These are phyloP conservation scores for Aspergillus biplanus DNA, from an alignment of 495 filamentous ascomycete genomes.

Conservation along the genomic window DNA sequence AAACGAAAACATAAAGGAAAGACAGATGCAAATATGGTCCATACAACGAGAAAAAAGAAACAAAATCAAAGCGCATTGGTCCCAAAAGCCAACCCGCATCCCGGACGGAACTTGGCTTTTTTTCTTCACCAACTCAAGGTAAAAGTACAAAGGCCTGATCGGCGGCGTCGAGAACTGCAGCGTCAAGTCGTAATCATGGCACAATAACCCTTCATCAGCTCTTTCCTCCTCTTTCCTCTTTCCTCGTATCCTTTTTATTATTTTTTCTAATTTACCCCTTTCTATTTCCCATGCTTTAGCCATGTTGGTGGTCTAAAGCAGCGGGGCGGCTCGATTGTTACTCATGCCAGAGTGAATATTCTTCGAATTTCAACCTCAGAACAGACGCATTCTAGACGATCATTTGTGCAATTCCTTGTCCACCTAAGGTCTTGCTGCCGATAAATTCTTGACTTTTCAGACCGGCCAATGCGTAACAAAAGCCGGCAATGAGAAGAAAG, in stretches of 20 bases:
- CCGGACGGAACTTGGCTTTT: constrained; percentile 13
- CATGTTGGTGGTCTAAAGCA: not conserved
- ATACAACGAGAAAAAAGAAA: constrained; percentile 14
- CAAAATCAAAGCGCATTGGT: not conserved
- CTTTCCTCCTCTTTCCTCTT: constrained; percentile 1
- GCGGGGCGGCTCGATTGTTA: not conserved
- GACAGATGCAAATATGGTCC: constrained; percentile 15
- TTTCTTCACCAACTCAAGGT: constrained; percentile 19
- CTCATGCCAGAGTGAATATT: not conserved
- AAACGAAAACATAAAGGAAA: constrained; percentile 15
- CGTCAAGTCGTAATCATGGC: constrained; percentile 31
- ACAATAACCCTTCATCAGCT: constrained; percentile 20
- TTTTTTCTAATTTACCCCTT: not conserved
- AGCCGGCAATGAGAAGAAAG: constrained; percentile 71
- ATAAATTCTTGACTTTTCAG: constrained; percentile 93
- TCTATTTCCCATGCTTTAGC: not conserved
- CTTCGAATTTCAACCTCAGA: not conserved
- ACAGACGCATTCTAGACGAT: constrained; percentile 69
- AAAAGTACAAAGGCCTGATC: constrained; percentile 29
- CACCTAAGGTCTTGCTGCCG: constrained; percentile 95
- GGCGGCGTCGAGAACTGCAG: constrained; percentile 23
- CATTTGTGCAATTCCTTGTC: constrained; percentile 95
- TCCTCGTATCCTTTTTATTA: not conserved
- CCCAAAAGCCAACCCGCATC: constrained; percentile 17
- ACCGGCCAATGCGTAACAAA: constrained; percentile 84